Evolutionary conservation across 768 basidiomycete species (phyloP).

Genomic region (Pleurotus ostreatus): DNA sequence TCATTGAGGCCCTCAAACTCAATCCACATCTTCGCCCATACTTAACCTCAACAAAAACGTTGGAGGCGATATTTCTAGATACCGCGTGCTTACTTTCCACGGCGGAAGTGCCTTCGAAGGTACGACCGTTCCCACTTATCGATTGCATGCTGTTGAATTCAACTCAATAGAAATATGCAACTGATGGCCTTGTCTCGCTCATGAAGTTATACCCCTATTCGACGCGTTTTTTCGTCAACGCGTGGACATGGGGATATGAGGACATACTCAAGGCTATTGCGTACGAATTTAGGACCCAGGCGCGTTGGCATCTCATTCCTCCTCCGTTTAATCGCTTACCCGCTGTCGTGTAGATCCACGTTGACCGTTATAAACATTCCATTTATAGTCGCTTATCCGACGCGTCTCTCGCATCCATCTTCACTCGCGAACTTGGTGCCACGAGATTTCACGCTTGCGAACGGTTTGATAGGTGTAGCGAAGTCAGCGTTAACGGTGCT

Average conservation of each 20-base stretch:
- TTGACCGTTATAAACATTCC: conserved; percentile 82
- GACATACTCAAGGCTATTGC: conserved; percentile 79
- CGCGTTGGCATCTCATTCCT: conserved; percentile 17
- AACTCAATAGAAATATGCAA: conserved; percentile 53
- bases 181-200: conserved; percentile 60
- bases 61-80: conserved; percentile 82
- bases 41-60: conserved; percentile 31
- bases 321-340: background rate
- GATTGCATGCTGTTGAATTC: background rate
- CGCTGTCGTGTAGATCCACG: conserved; percentile 59
- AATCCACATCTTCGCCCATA: conserved; percentile 77
- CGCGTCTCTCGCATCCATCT: conserved; percentile 54
- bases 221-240: conserved; percentile 83
- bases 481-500: conserved; percentile 45
- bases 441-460: conserved; percentile 96
- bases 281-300: conserved; percentile 59
- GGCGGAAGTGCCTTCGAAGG: conserved; percentile 58
- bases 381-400: conserved; percentile 60
- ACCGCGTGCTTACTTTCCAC: conserved; percentile 63
- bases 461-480: conserved; percentile 67
- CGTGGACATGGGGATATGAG: conserved; percentile 98
- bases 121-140: conserved; percentile 13
- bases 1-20: conserved; percentile 59
- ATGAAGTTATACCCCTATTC: conserved; percentile 62
- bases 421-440: conserved; percentile 52